Percentiles rank a stretch among this genome's conserved stretches.
phyloP scores from a whole-genome alignment of 305 asterid species.

The Andrographis paniculata region DNA sequence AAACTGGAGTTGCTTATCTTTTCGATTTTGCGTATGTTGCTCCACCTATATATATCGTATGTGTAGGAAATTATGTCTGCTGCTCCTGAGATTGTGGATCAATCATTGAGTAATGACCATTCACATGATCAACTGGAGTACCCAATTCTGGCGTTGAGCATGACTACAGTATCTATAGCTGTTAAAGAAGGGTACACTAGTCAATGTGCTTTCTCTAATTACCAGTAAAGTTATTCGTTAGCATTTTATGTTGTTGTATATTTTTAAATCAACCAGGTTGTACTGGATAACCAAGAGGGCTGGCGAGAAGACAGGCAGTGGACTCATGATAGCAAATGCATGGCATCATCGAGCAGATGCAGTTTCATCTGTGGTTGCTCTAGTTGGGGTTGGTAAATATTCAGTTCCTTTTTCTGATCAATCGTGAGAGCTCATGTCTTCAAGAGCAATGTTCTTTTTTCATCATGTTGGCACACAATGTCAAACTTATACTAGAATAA shows the following conservation, averaged over 20 bases:
- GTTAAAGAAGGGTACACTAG: constrained; percentile 88
- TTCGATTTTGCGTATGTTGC: no score
- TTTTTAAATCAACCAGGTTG: constrained; percentile 50
- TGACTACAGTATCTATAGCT: constrained; percentile 71
- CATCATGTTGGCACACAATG: no score
- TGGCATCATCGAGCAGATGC: constrained; percentile 99
- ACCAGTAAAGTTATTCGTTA: constrained; percentile 2
- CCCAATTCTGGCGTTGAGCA: constrained; percentile 80
- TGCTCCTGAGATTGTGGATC: constrained; percentile 60
- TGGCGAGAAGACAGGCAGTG: constrained; percentile 88
- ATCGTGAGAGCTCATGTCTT: background rate
- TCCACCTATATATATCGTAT: constrained; percentile 17
- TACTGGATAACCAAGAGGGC: constrained; percentile 87
- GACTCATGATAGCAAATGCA: constrained; percentile 97
- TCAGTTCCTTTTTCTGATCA: constrained; percentile 6
- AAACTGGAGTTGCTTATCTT: no score
- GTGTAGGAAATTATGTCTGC: constrained; percentile 55
- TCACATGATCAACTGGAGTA: constrained; percentile 60
- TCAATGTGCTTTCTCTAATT: constrained; percentile 14
- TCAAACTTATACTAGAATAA: no score
- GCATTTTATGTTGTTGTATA: no score
- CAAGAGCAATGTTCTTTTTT: no score
- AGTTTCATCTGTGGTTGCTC: constrained; percentile 88
- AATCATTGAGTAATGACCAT: constrained; percentile 39
- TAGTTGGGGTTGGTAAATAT: constrained; percentile 93